Conservation (phyloP, 1,284 basidiomycete genomes). For the Testicularia cyperi region DNA sequence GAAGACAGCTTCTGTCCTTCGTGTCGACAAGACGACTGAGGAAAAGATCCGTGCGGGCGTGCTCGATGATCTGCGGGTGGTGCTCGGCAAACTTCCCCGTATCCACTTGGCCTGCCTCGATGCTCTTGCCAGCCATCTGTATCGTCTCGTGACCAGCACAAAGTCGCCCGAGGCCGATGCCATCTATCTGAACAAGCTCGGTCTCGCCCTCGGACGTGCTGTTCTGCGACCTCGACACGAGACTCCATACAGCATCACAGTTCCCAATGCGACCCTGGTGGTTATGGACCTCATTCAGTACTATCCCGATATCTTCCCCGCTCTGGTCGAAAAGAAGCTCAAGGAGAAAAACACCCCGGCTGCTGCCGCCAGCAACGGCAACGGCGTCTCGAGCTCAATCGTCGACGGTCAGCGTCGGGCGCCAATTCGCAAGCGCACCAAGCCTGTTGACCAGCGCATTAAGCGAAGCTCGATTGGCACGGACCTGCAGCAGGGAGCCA, state of each 20-base stretch:
- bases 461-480: constrained; percentile 39
- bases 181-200: constrained; percentile 80
- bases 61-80: constrained; percentile 68
- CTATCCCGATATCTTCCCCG: constrained; percentile 75
- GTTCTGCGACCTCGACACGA: constrained; percentile 80
- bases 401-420: constrained; percentile 64
- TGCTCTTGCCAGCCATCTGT: constrained; percentile 75
- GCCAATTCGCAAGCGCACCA: constrained; percentile 80
- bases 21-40: constrained; percentile 74
- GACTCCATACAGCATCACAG: constrained; percentile 76
- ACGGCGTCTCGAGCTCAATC: neutral
- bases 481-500: constrained; percentile 26
- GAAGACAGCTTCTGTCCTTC: too few species aligned
- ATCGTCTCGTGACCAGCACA: constrained; percentile 69
- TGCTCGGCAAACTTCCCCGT: constrained; percentile 74
- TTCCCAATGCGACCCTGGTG: constrained; percentile 73
- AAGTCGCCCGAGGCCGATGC: constrained; percentile 69
- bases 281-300: constrained; percentile 75
- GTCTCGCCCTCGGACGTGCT: constrained; percentile 79
- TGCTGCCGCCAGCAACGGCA: constrained; percentile 40
- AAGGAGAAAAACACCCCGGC: too few species aligned
- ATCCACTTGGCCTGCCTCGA: constrained; percentile 82
- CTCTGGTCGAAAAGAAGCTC: constrained; percentile 78
- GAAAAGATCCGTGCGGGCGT: constrained; percentile 69
- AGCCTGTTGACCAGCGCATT: constrained; percentile 74